These are phyloP conservation scores for Pichia eremophila DNA, from an alignment of 805 yeast species.

Conservation along the genomic window DNA sequence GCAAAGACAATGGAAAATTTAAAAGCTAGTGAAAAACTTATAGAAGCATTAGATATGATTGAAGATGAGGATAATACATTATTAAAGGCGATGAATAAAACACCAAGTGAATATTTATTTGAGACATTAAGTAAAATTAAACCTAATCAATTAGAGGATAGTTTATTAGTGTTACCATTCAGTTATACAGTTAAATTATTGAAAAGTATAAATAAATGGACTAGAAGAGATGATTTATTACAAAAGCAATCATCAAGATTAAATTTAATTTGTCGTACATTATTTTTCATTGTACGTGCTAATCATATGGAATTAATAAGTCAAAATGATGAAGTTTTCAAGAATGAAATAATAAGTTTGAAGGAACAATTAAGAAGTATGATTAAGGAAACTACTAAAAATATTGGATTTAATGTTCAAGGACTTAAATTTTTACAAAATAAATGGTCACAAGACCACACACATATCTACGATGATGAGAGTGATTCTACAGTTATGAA, in stretches of 20 bases:
- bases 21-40: slow-evolving; percentile 86
- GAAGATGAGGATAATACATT: slow-evolving; percentile 64
- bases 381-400: slow-evolving; percentile 41
- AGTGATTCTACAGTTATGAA: slow-evolving; percentile 32
- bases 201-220: slow-evolving; percentile 68
- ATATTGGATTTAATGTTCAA: slow-evolving; percentile 75
- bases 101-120: slow-evolving; percentile 73
- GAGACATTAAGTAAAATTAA: slow-evolving; percentile 60
- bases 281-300: slow-evolving; percentile 63
- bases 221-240: slow-evolving; percentile 32
- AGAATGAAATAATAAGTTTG: slow-evolving; percentile 55
- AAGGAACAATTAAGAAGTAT: slow-evolving; percentile 51
- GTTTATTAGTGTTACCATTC: slow-evolving; percentile 82
- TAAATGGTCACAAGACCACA: slow-evolving; percentile 75
- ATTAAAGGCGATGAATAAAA: slow-evolving; percentile 58
- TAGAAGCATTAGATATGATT: slow-evolving; percentile 88
- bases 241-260: slow-evolving; percentile 40
- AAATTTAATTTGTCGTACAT: slow-evolving; percentile 59
- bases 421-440: slow-evolving; percentile 66
- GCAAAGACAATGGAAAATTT: slow-evolving; percentile 85
- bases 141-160: slow-evolving; percentile 86
- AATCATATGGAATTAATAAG: slow-evolving; percentile 73
- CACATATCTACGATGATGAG: slow-evolving; percentile 63
- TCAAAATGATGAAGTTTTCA: slow-evolving; percentile 55
- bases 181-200: slow-evolving; percentile 68